A percentile compares a stretch with the other conserved stretches of the same genome.
phyloP scores from a whole-genome alignment of 768 basidiomycete species.

The Gautieria morchelliformis region DNA sequence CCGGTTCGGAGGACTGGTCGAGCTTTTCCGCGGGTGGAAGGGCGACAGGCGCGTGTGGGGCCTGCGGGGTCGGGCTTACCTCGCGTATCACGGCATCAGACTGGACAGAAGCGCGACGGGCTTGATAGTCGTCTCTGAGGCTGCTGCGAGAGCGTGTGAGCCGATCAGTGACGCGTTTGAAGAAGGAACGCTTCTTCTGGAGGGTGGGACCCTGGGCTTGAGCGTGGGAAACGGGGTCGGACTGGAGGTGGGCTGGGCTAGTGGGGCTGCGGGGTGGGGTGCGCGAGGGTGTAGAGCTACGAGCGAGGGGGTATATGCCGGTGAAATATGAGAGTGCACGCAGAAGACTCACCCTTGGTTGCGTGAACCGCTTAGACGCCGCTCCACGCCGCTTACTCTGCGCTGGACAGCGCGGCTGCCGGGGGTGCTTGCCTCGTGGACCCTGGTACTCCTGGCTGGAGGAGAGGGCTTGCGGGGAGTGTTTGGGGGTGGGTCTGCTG shows the following conservation, averaged over 20 bases:
- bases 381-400: too few relatives aligned
- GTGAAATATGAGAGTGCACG: too few relatives aligned
- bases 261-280: background rate
- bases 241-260: background rate
- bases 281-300: background rate
- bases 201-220: background rate
- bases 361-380: too few relatives aligned
- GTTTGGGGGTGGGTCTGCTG: too few relatives aligned
- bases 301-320: too few relatives aligned
- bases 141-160: conserved; percentile 1
- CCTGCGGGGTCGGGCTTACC: too few relatives aligned
- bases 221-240: background rate
- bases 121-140: background rate
- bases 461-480: too few relatives aligned
- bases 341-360: too few relatives aligned
- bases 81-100: background rate
- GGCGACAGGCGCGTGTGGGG: too few relatives aligned
- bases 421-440: too few relatives aligned
- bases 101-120: background rate
- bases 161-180: conserved; percentile 3
- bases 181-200: conserved; percentile 6
- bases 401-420: too few relatives aligned
- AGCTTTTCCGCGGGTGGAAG: background rate
- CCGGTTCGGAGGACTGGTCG: background rate
- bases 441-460: too few relatives aligned